Evolutionary conservation across 805 yeast genomes (phyloP), one percentile per base, ranked within the genome.

Genomic region (Metschnikowia shivogae): DNA sequence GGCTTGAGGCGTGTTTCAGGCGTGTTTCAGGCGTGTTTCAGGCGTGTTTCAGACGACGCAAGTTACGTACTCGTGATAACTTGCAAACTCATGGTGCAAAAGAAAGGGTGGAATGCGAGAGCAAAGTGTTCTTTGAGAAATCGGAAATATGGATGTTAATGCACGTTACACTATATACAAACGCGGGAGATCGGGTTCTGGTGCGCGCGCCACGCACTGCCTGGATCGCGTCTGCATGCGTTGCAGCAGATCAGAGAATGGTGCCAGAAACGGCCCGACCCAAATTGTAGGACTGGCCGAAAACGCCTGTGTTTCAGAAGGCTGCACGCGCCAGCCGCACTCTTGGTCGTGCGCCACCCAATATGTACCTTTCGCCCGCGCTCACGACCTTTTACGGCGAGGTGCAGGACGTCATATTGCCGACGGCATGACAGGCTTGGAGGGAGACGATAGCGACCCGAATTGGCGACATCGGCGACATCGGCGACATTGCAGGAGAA

Each of bases 11-110:
- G 22, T 4, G 14, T 2, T 13, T 2, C 14, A n/a, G 30, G 14
- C 29, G 35, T 26, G 34, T 17, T 17, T 20, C 31, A 27, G 33
- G 20, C 12, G 7, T 24, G 24, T 6, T 13, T 11, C 8, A n/a
- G 30, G 14, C 35, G 35, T 26, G 34, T 17, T 17, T 20, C 31
- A 27, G 20, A 10, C 12, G 17, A 12, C 11, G 32, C 36, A 10
- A 12, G 10, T 14, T 27, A 29, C 32, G 22, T 27, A 34, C 36
- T 31, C 17, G 44, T 48, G 32, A 45, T 43, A 31, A 43, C 32
- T 19, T 22, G 42, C 44, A 42, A 36, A 28, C 37, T 39, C 37
- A 43, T 33, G 22, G 28, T 20, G 42, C 35, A n/a, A 39, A 39
- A 32, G 28, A 39, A 35, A 39, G 12, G 34, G 36, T 7, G 14